Evolutionary conservation across 345 rosid species (phyloP).

Genomic region (Eucalyptus cladocalyx): DNA sequence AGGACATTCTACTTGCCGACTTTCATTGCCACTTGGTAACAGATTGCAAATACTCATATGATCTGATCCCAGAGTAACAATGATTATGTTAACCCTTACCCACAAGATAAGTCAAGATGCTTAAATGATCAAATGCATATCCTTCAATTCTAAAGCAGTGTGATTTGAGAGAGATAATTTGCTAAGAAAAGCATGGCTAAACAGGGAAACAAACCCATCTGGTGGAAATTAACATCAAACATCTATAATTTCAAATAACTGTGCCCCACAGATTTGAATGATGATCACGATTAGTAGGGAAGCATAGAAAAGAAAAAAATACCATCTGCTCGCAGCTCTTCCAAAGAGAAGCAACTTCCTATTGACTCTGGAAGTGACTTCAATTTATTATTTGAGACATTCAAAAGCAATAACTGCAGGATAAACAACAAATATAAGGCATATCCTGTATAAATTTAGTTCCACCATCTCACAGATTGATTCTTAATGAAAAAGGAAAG

Average conservation of each 20-base stretch:
- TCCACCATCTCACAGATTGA: neutral
- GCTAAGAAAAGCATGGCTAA: neutral
- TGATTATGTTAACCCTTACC: neutral
- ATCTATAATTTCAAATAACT: neutral
- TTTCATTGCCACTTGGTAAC: neutral
- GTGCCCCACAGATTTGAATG: neutral
- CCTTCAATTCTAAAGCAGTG: neutral
- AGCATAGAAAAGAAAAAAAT: neutral
- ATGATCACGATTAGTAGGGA: neutral
- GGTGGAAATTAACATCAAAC: neutral
- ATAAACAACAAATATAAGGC: neutral
- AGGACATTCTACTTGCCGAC: neutral
- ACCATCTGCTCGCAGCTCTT: slow-evolving; percentile 92
- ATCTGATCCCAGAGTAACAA: neutral
- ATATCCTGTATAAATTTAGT: neutral
- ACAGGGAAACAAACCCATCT: neutral
- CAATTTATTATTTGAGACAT: slow-evolving; percentile 81
- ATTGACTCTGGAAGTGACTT: slow-evolving; percentile 92
- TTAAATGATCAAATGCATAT: neutral
- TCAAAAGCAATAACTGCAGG: slow-evolving; percentile 74
- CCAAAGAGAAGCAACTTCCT: slow-evolving; percentile 91
- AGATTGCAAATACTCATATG: neutral
- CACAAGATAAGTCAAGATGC: neutral
- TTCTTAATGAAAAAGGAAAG: neutral
- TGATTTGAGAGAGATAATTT: neutral